These are phyloP conservation scores for Daedaleopsis nitida DNA, from an alignment of 768 basidiomycete species.

Conservation along the genomic window DNA sequence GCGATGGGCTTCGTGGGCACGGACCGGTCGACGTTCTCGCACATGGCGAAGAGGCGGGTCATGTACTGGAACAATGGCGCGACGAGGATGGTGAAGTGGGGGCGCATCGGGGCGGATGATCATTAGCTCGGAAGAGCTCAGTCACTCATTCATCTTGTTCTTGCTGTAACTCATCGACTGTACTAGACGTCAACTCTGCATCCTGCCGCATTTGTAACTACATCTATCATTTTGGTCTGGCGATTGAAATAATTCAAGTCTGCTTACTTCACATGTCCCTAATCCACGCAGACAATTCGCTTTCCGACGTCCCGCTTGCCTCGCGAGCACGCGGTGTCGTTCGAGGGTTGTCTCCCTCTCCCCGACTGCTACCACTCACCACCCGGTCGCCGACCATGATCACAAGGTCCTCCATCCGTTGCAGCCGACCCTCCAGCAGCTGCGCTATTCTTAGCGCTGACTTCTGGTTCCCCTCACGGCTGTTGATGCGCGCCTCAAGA, in stretches of 20 bases:
- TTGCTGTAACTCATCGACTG: no score
- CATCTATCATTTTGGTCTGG: no score
- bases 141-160: no score
- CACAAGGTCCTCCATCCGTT: no score
- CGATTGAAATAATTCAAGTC: not conserved
- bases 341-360: no score
- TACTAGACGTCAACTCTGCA: no score
- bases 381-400: no score
- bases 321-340: no score
- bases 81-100: constrained; percentile 56
- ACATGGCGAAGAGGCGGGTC: constrained; percentile 60
- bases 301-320: constrained; percentile 6
- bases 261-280: not conserved
- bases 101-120: constrained; percentile 51
- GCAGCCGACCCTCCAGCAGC: no score
- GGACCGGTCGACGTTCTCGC: constrained; percentile 68
- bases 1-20: constrained; percentile 75
- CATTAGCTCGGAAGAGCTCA: constrained; percentile 36
- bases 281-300: not conserved
- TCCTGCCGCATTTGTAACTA: no score
- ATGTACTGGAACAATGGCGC: constrained; percentile 62
- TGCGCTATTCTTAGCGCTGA: no score
- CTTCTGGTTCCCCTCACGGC: not conserved
- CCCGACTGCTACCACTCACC: no score
- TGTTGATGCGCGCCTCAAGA: not conserved